These are phyloP conservation scores for Sporothrix dimorphospora DNA, from an alignment of 2,329 filamentous ascomycete genomes.

Conservation along the genomic window DNA sequence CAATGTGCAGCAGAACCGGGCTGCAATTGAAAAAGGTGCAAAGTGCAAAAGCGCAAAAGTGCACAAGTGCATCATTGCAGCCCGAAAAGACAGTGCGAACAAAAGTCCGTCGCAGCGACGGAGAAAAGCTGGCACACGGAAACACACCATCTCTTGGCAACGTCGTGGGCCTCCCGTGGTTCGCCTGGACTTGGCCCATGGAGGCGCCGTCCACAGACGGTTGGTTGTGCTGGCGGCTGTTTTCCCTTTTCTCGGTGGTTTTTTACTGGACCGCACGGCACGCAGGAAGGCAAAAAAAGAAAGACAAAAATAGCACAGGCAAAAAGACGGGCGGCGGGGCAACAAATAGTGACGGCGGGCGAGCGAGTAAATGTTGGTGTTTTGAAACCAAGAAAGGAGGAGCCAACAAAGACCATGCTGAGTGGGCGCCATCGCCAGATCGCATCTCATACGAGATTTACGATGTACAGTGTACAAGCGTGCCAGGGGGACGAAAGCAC, in stretches of 20 bases:
- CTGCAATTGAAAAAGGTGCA: neutral
- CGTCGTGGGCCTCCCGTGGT: conserved; percentile 15
- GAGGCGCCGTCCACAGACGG: neutral
- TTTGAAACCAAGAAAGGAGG: conserved; percentile 6
- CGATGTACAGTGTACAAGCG: neutral
- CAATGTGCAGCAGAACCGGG: no score
- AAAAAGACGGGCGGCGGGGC: neutral
- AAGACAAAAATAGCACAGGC: conserved; percentile 13
- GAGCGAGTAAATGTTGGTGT: neutral
- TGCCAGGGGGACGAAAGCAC: no score
- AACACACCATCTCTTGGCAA: conserved; percentile 2
- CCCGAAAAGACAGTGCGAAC: neutral
- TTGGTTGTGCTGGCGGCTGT: no score
- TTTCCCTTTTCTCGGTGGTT: neutral
- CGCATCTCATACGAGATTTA: conserved; percentile 5
- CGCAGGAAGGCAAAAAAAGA: neutral
- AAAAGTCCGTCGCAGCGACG: no score
- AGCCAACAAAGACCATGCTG: no score
- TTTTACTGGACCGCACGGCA: neutral
- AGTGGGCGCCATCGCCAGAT: conserved; percentile 1
- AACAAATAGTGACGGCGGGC: neutral
- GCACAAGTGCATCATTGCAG: neutral
- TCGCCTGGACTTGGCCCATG: neutral
- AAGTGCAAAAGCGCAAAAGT: no score
- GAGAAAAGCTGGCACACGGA: conserved; percentile 15